A percentile compares a stretch with the other conserved stretches of the same genome.
These are phyloP conservation scores for Talaromyces sp. DNA, from an alignment of 2,329 filamentous ascomycete genomes.

Conservation along the genomic window DNA sequence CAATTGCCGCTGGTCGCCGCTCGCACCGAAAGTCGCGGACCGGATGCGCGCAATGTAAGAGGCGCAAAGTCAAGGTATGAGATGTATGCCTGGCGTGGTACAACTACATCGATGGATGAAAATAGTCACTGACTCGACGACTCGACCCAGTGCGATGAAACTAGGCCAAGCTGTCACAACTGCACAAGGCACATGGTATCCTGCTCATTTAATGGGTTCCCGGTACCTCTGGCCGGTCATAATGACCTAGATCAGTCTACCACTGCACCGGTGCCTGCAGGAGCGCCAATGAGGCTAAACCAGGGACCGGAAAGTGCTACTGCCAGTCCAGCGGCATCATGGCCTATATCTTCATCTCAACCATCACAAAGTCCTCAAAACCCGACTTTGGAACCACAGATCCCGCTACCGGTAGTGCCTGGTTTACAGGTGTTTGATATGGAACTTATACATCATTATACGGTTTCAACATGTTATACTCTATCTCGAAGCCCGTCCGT, in stretches of 20 bases:
- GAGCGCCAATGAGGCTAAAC: background rate
- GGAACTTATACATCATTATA: constrained; percentile 54
- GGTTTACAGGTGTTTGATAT: constrained; percentile 34
- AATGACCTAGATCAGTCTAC: background rate
- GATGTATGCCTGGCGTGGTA: background rate
- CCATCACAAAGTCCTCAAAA: background rate
- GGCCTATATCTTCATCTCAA: background rate
- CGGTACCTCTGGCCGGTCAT: background rate
- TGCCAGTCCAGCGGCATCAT: background rate
- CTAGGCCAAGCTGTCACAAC: constrained; percentile 25
- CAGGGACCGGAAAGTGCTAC: background rate
- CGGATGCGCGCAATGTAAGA: constrained; percentile 29
- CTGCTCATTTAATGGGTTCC: background rate
- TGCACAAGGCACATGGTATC: constrained; percentile 29
- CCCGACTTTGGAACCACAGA: background rate
- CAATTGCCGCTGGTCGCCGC: constrained; percentile 14
- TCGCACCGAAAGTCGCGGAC: constrained; percentile 27
- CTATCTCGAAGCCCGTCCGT: constrained; percentile 42
- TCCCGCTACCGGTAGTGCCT: background rate
- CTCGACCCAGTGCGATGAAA: constrained; percentile 27
- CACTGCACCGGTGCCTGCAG: background rate
- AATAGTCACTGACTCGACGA: background rate
- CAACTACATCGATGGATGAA: background rate
- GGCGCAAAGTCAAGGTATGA: constrained; percentile 28
- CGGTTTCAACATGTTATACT: constrained; percentile 49